These are phyloP conservation scores for Cenchrus purpureus DNA, from an alignment of 176 grass and related monocot species.

Conservation along the genomic window DNA sequence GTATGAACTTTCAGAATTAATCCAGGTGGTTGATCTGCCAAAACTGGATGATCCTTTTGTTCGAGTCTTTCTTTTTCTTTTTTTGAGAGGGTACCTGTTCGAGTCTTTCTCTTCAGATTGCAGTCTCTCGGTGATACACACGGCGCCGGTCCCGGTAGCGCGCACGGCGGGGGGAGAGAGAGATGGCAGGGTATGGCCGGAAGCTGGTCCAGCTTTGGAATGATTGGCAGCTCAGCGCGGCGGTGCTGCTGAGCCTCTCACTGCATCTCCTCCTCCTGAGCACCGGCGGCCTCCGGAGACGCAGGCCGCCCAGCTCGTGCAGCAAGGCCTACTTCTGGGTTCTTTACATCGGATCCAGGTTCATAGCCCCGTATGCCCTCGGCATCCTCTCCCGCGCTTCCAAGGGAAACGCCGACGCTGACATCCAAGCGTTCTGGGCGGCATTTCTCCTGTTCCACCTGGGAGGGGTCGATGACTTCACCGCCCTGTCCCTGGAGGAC, in stretches of 20 bases:
- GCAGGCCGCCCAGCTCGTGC: neutral
- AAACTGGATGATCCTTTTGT: too few relatives aligned
- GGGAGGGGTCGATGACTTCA: slow-evolving; percentile 46
- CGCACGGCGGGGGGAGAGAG: too few relatives aligned
- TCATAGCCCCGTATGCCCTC: slow-evolving; percentile 27
- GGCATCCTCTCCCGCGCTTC: slow-evolving; percentile 35
- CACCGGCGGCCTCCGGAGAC: slow-evolving; percentile 17
- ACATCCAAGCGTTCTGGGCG: slow-evolving; percentile 46
- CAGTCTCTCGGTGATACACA: too few relatives aligned
- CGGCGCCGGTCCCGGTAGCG: too few relatives aligned
- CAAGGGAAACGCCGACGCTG: neutral
- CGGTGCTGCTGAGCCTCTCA: slow-evolving; percentile 37
- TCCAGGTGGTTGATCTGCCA: too few relatives aligned
- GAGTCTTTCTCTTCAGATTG: too few relatives aligned
- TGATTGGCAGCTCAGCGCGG: slow-evolving; percentile 11
- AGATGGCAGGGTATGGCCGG: neutral
- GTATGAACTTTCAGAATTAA: too few relatives aligned
- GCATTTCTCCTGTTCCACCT: slow-evolving; percentile 50
- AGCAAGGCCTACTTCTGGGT: slow-evolving; percentile 34
- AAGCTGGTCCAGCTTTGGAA: slow-evolving; percentile 30
- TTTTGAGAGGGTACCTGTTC: too few relatives aligned
- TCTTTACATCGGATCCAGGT: slow-evolving; percentile 27
- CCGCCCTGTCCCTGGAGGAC: slow-evolving; percentile 47
- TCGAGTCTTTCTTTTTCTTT: too few relatives aligned
- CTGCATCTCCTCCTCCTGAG: slow-evolving; percentile 39